Evolutionary conservation across 2,329 filamentous ascomycete species (phyloP), one percentile per base, ranked within the genome.

Genomic region (Escovopsis weberi): DNA sequence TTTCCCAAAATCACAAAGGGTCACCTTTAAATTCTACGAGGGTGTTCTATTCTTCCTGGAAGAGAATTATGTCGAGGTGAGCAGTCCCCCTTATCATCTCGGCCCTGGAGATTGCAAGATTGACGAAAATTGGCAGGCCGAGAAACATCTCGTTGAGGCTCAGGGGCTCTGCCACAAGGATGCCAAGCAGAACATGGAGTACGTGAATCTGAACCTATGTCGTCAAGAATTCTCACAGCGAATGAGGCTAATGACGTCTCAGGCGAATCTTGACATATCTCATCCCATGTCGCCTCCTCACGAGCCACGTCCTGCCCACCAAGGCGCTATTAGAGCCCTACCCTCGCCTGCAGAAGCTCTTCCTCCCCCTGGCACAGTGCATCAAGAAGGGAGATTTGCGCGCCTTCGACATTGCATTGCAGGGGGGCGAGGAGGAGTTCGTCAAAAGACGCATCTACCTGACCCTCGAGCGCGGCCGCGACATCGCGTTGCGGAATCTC

Each of bases 11-110:
- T 82, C 88, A 3, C 91, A 98, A 55, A 78, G 86, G 48, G 88
- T 95, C 35, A 95, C 89, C 0, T 98, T 94, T 66, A 89, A 87
- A 57, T 98, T 95, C 63, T 96, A 95, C 58, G 78, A 88, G 50
- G 91, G 91, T 10, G 85, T 98, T 5, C 75, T 98, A n/a, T 75
- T 80, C 45, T 98, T 98, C 58, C 63, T 98, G 5, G 88, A 96
- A 48, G 93, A 98, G 58, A 86, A 95, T 56, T 98, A 98, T 55
- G 67, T 72, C 2, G 75, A 84, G 65, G 84, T 85, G 39, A 6
- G 19, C 15, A 15, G 23, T 10, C 12, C 30, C 23, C 37, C 33
- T 2, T 12, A 3, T 12, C 33, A 28, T 30, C 12, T 8, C 6
- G 10, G 30, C 42, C 53, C 23, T 23, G 23, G 23, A 23, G 23